phyloP scores from a whole-genome alignment of 2,329 filamentous ascomycete species.

The Pseudocercospora cruenta region DNA sequence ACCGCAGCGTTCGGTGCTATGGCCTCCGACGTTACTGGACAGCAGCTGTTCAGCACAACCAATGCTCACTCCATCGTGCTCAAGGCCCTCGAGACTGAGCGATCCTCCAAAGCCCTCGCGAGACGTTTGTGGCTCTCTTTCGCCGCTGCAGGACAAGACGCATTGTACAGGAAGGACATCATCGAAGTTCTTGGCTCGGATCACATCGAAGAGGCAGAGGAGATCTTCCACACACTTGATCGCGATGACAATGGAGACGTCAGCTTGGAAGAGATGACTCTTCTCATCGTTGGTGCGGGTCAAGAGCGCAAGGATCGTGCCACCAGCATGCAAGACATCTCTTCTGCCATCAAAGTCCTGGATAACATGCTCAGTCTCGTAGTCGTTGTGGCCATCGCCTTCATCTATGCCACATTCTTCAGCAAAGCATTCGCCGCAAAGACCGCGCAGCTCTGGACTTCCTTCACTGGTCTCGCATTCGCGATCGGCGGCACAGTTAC shows the following conservation, averaged over 20 bases:
- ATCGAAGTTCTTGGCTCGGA: conserved; percentile 32
- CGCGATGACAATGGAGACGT: conserved; percentile 40
- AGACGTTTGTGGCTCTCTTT: conserved; percentile 41
- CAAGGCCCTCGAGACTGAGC: conserved; percentile 34
- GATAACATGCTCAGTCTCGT: conserved; percentile 37
- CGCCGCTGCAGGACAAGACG: conserved; percentile 30
- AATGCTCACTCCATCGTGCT: conserved; percentile 34
- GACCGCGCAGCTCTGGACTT: conserved; percentile 32
- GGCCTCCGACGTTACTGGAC: conserved; percentile 82
- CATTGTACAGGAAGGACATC: conserved; percentile 32
- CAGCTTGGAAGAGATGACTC: conserved; percentile 39
- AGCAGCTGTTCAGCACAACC: conserved; percentile 69
- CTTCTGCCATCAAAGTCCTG: conserved; percentile 39
- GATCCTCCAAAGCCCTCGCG: conserved; percentile 38
- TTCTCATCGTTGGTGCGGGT: conserved; percentile 32
- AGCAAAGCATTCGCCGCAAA: conserved; percentile 32
- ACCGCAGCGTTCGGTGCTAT: conserved; percentile 82
- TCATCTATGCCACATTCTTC: conserved; percentile 42
- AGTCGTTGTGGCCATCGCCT: conserved; percentile 36
- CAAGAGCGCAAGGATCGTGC: conserved; percentile 35
- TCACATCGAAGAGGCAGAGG: conserved; percentile 31
- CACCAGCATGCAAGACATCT: conserved; percentile 37
- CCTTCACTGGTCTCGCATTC: conserved; percentile 65
- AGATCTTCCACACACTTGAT: conserved; percentile 38
- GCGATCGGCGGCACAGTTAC: conserved; percentile 93